Evolutionary conservation across 176 grass and related monocot genomes (phyloP).

Genomic region (Avena insularis): DNA sequence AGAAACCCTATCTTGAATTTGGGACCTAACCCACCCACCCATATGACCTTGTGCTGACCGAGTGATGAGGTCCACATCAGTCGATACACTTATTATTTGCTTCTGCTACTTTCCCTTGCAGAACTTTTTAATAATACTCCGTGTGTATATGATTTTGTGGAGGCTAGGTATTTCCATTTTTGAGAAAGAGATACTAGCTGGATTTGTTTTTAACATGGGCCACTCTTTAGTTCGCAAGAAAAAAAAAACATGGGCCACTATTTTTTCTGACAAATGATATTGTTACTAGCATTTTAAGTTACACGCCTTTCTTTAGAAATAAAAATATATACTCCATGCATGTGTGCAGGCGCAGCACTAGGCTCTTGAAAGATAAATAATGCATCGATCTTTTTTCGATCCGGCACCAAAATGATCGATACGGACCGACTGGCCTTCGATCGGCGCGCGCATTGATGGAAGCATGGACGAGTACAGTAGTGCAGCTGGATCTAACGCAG

Average conservation of each 20-base stretch:
- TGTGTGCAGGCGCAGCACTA: background rate
- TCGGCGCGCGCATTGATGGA: background rate
- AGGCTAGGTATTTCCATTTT: too few relatives aligned
- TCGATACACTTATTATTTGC: background rate
- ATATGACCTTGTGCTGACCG: background rate
- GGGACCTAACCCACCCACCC: background rate
- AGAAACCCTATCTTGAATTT: background rate
- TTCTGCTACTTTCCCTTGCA: too few relatives aligned
- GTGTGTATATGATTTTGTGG: too few relatives aligned
- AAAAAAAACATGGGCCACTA: too few relatives aligned
- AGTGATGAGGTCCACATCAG: background rate
- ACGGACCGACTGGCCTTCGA: background rate
- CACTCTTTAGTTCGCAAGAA: too few relatives aligned
- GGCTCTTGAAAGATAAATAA: slow-evolving; percentile 1
- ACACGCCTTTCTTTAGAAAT: background rate
- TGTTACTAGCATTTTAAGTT: too few relatives aligned
- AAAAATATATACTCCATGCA: background rate
- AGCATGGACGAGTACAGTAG: background rate
- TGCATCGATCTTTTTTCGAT: background rate
- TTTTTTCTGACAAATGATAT: too few relatives aligned
- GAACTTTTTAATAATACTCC: too few relatives aligned
- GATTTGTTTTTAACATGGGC: too few relatives aligned
- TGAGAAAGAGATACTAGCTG: too few relatives aligned
- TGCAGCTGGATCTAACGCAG: background rate
- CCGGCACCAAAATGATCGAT: background rate